Conservation (phyloP, 129 eudicot genomes). For the Flaveria brownii region DNA sequence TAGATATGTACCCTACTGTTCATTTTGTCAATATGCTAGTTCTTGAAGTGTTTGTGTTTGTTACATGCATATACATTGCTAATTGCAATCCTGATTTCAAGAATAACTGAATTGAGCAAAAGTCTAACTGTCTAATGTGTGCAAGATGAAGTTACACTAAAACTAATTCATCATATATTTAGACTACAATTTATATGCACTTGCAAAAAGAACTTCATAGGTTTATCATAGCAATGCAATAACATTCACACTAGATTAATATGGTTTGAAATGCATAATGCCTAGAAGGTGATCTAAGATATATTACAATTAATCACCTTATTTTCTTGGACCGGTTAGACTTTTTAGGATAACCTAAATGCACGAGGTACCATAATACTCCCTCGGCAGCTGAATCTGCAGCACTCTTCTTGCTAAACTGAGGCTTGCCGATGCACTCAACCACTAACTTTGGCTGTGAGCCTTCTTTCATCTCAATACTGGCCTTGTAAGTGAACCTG, state of each 20-base stretch:
- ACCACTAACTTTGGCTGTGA: constrained; percentile 20
- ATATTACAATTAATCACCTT: constrained; percentile 25
- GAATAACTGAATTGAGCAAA: constrained; percentile 3
- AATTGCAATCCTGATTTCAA: constrained; percentile 5
- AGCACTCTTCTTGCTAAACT: constrained; percentile 47
- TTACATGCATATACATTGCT: constrained; percentile 1
- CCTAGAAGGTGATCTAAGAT: constrained; percentile 17
- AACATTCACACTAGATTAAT: constrained; percentile 9
- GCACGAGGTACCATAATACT: constrained; percentile 52
- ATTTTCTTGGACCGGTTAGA: constrained; percentile 21
- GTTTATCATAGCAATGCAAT: constrained; percentile 20
- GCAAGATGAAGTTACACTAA: constrained; percentile 7
- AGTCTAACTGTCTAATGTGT: not conserved
- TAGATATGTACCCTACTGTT: constrained; percentile 30
- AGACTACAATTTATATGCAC: constrained; percentile 1
- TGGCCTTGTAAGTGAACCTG: constrained; percentile 62
- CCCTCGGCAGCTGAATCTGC: constrained; percentile 65
- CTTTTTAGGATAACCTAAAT: constrained; percentile 43
- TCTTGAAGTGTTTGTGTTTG: constrained; percentile 26
- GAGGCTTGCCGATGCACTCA: constrained; percentile 53
- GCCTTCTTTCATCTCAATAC: constrained; percentile 36
- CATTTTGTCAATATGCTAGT: constrained; percentile 24
- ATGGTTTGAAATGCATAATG: constrained; percentile 4
- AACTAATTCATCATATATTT: constrained; percentile 10
- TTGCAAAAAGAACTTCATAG: constrained; percentile 13